phyloP scores from a whole-genome alignment of 1,139 yeast genomes.

The Suhomyces chickasaworum region DNA sequence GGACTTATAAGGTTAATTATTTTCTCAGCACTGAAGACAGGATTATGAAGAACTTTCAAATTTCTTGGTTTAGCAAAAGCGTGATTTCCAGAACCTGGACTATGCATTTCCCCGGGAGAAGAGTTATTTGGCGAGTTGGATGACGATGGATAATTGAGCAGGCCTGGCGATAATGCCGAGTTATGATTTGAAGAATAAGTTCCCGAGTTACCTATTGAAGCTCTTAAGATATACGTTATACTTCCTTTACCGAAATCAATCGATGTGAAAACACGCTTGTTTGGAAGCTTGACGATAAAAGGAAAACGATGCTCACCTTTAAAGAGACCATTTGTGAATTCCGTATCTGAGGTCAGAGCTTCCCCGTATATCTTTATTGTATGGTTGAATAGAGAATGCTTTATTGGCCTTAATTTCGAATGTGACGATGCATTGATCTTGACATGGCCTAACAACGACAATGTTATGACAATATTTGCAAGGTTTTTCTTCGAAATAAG shows the following conservation, averaged over 20 bases:
- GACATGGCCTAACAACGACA: conserved; percentile 58
- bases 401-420: conserved; percentile 53
- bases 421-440: conserved; percentile 56
- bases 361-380: conserved; percentile 68
- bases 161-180: conserved; percentile 4
- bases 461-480: conserved; percentile 53
- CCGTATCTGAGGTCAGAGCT: conserved; percentile 9
- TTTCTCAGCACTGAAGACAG: conserved; percentile 52
- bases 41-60: conserved; percentile 24
- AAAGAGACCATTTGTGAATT: conserved; percentile 51
- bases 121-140: conserved; percentile 3
- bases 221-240: conserved; percentile 65
- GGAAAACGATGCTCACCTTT: conserved; percentile 90
- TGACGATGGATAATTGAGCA: conserved; percentile 3
- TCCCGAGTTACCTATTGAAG: conserved; percentile 47
- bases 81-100: conserved; percentile 15
- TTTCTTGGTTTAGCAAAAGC: conserved; percentile 26
- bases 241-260: conserved; percentile 85
- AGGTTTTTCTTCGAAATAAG: conserved; percentile 57
- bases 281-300: conserved; percentile 76
- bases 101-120: conserved; percentile 4
- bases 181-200: conserved; percentile 12
- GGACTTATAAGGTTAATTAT: conserved; percentile 67
- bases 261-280: conserved; percentile 68
- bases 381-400: conserved; percentile 61